phyloP scores from a whole-genome alignment of 2,329 filamentous ascomycete species.

The Paramyrothecium roridum region DNA sequence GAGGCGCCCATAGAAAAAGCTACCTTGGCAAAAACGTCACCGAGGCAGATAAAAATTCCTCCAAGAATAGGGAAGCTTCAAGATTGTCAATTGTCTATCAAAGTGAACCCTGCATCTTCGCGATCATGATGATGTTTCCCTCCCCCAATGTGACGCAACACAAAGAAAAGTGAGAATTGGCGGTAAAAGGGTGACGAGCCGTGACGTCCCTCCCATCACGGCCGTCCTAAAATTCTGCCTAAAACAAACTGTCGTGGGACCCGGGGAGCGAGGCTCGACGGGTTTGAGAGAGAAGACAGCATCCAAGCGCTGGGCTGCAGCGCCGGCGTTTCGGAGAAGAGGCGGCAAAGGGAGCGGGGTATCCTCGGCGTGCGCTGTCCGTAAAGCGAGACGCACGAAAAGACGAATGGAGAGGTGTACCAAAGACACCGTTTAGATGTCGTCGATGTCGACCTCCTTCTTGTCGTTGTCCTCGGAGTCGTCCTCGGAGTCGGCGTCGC shows the following conservation, averaged over 20 bases:
- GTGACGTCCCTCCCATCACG: conserved; percentile 63
- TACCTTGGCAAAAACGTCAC: too few species aligned
- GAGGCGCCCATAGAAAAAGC: conserved; percentile 5
- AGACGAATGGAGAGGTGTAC: background rate
- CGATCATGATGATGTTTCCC: conserved; percentile 18
- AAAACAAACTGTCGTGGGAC: conserved; percentile 46
- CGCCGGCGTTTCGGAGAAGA: background rate
- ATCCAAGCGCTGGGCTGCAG: conserved; percentile 25
- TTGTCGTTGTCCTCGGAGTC: conserved; percentile 54
- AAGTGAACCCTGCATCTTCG: conserved; percentile 15
- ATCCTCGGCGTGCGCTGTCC: background rate
- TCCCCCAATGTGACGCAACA: conserved; percentile 5
- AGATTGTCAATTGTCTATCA: conserved; percentile 17
- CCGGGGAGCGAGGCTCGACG: conserved; percentile 14
- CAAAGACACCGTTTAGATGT: conserved; percentile 64
- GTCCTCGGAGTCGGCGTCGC: conserved; percentile 73
- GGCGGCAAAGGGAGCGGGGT: background rate
- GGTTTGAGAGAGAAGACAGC: conserved; percentile 67
- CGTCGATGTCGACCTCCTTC: conserved; percentile 91
- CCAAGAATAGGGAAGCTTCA: conserved; percentile 1
- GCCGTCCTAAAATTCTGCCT: conserved; percentile 33
- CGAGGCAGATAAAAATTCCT: too few species aligned
- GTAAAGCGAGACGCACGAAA: too few species aligned
- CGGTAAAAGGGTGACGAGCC: conserved; percentile 29
- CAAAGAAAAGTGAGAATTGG: conserved; percentile 16